A percentile compares a stretch with the other conserved stretches of the same genome.
Conservation (phyloP, 495 filamentous ascomycete genomes). For the Trichoderma gamsii region DNA sequence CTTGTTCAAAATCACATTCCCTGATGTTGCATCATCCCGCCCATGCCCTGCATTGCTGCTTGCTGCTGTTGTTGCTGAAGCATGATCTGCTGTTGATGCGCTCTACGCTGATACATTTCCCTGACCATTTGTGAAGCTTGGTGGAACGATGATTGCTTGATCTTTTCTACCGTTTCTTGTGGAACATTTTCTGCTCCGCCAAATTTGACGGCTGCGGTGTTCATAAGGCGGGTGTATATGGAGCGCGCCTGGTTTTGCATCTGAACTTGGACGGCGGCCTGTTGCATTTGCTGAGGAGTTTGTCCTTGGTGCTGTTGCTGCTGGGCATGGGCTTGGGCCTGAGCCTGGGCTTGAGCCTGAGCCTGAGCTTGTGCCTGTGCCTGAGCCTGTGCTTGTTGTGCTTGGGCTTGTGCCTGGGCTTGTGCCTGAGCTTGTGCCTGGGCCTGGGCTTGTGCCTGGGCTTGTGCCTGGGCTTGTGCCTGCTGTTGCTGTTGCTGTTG, state of each 20-base stretch:
- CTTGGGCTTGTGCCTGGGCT: slow-evolving; percentile 32
- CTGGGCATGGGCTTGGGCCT: slow-evolving; percentile 31
- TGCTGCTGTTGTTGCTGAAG: slow-evolving; percentile 29
- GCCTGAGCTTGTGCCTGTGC: slow-evolving; percentile 3
- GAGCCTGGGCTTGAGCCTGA: background rate
- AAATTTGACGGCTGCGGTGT: slow-evolving; percentile 36
- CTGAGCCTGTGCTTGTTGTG: slow-evolving; percentile 23
- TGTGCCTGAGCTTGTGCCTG: slow-evolving; percentile 24
- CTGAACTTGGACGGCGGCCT: slow-evolving; percentile 24
- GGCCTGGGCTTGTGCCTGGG: background rate
- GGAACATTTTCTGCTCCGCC: slow-evolving; percentile 30
- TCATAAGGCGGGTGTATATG: slow-evolving; percentile 44
- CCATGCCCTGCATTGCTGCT: slow-evolving; percentile 30
- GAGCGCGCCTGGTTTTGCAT: slow-evolving; percentile 32
- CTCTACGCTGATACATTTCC: slow-evolving; percentile 29
- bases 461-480: background rate
- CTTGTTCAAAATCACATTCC: slow-evolving; percentile 23
- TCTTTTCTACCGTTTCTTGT: slow-evolving; percentile 29
- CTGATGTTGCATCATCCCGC: slow-evolving; percentile 34
- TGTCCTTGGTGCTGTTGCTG: slow-evolving; percentile 28
- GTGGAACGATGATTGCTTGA: slow-evolving; percentile 23
- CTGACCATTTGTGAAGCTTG: slow-evolving; percentile 28
- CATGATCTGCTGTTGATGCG: slow-evolving; percentile 36
- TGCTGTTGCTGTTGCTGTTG: too few relatives aligned
- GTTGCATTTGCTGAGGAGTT: slow-evolving; percentile 21